These are phyloP conservation scores for Dimargaris xerosporica DNA, from an alignment of 192 early-diverging fungal species.

Conservation along the genomic window DNA sequence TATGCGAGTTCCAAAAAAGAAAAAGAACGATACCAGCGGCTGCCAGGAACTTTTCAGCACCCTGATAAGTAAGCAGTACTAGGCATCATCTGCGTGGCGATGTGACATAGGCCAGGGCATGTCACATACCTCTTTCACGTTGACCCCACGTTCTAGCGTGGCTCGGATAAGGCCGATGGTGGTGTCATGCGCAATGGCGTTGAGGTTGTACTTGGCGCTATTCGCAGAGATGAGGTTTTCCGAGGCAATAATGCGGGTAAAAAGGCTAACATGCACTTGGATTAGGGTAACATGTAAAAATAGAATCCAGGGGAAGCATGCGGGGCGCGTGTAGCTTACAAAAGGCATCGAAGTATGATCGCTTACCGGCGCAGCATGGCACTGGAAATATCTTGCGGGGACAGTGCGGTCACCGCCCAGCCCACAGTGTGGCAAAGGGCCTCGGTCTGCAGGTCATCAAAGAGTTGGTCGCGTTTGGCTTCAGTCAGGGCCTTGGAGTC, in stretches of 20 bases:
- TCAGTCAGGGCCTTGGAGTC: slow-evolving; percentile 93
- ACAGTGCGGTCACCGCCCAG: slow-evolving; percentile 68
- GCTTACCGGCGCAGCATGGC: slow-evolving; percentile 77
- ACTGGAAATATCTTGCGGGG: slow-evolving; percentile 83
- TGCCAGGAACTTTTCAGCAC: too few relatives aligned
- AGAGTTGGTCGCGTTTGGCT: slow-evolving; percentile 49
- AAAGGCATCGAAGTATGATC: too few relatives aligned
- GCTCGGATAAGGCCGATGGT: slow-evolving; percentile 73
- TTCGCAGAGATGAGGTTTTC: too few relatives aligned
- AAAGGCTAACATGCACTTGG: too few relatives aligned
- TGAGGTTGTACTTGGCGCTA: slow-evolving; percentile 85
- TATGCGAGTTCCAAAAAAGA: not conserved
- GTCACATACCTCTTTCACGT: slow-evolving; percentile 43
- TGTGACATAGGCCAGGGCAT: too few relatives aligned
- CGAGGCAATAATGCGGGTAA: too few relatives aligned
- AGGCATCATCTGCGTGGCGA: too few relatives aligned
- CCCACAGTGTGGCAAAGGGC: slow-evolving; percentile 47
- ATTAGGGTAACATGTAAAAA: too few relatives aligned
- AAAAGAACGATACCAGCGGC: slow-evolving; percentile 7
- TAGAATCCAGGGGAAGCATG: too few relatives aligned
- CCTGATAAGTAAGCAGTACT: too few relatives aligned
- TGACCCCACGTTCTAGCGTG: slow-evolving; percentile 41
- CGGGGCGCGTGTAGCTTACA: too few relatives aligned
- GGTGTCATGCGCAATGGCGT: slow-evolving; percentile 82
- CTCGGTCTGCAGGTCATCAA: slow-evolving; percentile 35